phyloP scores from a whole-genome alignment of 768 basidiomycete species.

The Fibroporia radiculosa region DNA sequence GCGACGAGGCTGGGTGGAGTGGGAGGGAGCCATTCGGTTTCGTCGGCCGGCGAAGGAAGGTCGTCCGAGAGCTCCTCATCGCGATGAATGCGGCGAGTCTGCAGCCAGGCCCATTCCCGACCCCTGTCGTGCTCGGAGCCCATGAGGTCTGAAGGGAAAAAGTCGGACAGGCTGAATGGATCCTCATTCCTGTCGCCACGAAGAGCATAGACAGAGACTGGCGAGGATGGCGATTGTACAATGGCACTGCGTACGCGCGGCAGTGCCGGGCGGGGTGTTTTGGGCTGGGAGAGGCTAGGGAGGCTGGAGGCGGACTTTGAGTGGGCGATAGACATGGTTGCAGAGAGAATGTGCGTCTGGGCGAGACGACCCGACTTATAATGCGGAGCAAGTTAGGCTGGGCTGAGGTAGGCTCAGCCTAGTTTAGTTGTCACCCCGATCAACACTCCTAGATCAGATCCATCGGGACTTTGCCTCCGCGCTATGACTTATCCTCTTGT shows the following conservation, averaged over 20 bases:
- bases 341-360: neutral
- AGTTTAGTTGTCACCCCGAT: too few species aligned
- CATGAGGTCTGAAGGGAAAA: slow-evolving; percentile 34
- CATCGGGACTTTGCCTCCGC: too few species aligned
- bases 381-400: slow-evolving; percentile 1
- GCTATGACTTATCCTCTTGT: too few species aligned
- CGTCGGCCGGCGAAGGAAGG: neutral
- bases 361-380: slow-evolving; percentile 4
- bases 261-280: too few species aligned
- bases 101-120: slow-evolving; percentile 36
- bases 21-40: neutral
- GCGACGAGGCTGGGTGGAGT: neutral
- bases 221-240: neutral
- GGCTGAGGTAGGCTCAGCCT: neutral
- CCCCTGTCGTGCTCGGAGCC: slow-evolving; percentile 20
- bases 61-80: slow-evolving; percentile 13
- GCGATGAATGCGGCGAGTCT: slow-evolving; percentile 18
- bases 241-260: slow-evolving; percentile 16
- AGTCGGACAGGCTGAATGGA: slow-evolving; percentile 40
- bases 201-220: too few species aligned
- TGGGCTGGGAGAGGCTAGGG: too few species aligned
- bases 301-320: slow-evolving; percentile 20
- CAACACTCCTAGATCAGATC: too few species aligned
- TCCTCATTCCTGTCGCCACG: slow-evolving; percentile 30
- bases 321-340: slow-evolving; percentile 22